Percentiles rank a stretch among this genome's conserved stretches.
Conservation (phyloP, 768 basidiomycete species). For the Russula earlei region DNA sequence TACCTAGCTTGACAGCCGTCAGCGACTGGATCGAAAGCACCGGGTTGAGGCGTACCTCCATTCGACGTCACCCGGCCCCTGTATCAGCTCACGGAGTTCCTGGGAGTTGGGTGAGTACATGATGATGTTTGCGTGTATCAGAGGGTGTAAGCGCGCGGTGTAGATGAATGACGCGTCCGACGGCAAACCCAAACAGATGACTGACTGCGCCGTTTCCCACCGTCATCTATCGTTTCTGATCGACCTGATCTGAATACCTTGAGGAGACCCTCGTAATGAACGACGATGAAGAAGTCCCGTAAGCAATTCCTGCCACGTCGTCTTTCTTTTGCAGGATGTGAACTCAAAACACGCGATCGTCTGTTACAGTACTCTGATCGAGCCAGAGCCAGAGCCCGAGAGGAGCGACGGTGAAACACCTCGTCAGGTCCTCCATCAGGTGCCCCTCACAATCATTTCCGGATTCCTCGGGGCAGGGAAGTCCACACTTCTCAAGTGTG, state of each 20-base stretch:
- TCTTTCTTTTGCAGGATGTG: not conserved
- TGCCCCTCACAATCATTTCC: conserved; percentile 90
- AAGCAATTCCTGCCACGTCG: not conserved
- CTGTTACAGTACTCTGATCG: conserved; percentile 4
- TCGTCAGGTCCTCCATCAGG: conserved; percentile 26
- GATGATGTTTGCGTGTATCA: not conserved
- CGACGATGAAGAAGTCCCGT: conserved; percentile 14
- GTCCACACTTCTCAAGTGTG: conserved; percentile 79
- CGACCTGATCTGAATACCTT: no score
- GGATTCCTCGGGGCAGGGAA: conserved; percentile 95
- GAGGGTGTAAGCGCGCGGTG: not conserved
- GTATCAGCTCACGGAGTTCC: conserved; percentile 49
- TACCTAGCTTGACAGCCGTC: conserved; percentile 41
- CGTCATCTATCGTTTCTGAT: no score
- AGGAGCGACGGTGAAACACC: not conserved
- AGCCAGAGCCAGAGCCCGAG: not conserved
- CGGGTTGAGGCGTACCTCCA: conserved; percentile 52
- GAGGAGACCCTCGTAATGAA: no score
- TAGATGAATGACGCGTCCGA: not conserved
- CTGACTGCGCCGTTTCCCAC: not conserved
- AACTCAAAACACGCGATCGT: not conserved
- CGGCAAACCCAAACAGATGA: no score
- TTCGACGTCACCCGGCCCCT: conserved; percentile 75
- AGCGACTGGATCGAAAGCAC: not conserved
- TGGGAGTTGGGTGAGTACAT: conserved; percentile 13